Evolutionary conservation across 2,329 filamentous ascomycete species (phyloP).

Genomic region (Aspergillus tanneri): DNA sequence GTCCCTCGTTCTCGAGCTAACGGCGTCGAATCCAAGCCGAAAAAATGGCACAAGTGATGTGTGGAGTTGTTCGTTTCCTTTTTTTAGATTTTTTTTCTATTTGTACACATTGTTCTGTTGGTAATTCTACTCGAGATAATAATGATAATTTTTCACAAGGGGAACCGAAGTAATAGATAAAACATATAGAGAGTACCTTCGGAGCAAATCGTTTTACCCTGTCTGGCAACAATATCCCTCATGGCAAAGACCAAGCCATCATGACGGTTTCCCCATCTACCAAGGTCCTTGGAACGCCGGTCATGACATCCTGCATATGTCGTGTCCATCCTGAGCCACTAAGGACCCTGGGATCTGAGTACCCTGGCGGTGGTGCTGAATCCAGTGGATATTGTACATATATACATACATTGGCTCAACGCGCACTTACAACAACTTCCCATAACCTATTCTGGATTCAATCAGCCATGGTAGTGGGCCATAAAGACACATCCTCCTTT

Average conservation of each 20-base stretch:
- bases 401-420: no score
- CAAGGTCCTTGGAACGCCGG: slow-evolving; percentile 29
- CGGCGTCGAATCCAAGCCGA: slow-evolving; percentile 25
- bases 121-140: background rate
- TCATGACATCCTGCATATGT: slow-evolving; percentile 10
- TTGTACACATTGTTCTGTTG: background rate
- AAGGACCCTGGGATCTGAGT: slow-evolving; percentile 37
- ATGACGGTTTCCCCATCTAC: slow-evolving; percentile 3
- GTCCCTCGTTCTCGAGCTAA: slow-evolving; percentile 26
- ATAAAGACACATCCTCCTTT: background rate
- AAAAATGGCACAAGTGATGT: slow-evolving; percentile 40
- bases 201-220: background rate
- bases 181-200: background rate
- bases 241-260: background rate
- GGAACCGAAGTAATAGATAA: background rate
- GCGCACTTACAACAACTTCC: no score
- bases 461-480: slow-evolving; percentile 7
- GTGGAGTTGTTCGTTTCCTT: slow-evolving; percentile 1
- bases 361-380: slow-evolving; percentile 31
- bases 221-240: background rate
- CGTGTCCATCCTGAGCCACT: slow-evolving; percentile 1
- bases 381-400: no score
- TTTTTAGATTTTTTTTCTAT: background rate
- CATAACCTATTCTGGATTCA: background rate
- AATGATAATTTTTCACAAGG: background rate